Evolutionary conservation across 352 stramenopile species (phyloP).

Genomic region (Phytophthora brassicae): DNA sequence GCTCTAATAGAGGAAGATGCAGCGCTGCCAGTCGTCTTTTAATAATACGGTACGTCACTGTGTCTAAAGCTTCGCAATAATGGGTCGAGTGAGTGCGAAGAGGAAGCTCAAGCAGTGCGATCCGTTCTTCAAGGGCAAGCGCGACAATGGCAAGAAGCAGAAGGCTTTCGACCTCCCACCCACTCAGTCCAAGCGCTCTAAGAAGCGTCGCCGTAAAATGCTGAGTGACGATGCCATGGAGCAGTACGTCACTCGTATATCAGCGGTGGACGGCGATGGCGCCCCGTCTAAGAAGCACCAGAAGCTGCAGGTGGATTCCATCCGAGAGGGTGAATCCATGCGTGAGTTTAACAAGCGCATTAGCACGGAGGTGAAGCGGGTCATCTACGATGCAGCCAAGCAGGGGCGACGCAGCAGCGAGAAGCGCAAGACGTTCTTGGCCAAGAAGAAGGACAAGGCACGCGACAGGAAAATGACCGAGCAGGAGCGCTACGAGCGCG

Average conservation of each 20-base stretch:
- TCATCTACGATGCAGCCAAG: constrained; percentile 85
- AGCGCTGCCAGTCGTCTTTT: too few relatives aligned
- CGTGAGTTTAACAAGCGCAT: constrained; percentile 87
- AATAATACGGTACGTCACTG: constrained; percentile 21
- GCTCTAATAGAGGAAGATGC: too few relatives aligned
- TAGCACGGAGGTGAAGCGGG: constrained; percentile 77
- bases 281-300: constrained; percentile 30
- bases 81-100: constrained; percentile 75
- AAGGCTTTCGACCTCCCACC: constrained; percentile 71
- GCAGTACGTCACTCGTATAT: constrained; percentile 60
- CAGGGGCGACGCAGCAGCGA: constrained; percentile 67
- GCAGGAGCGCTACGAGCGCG: constrained; percentile 75
- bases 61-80: constrained; percentile 13
- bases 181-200: constrained; percentile 72
- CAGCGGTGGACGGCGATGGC: constrained; percentile 37
- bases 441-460: constrained; percentile 80
- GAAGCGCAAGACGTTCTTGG: constrained; percentile 78
- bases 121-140: constrained; percentile 85
- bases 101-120: constrained; percentile 88
- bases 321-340: constrained; percentile 74
- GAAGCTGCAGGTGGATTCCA: constrained; percentile 58
- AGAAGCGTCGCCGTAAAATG: constrained; percentile 77
- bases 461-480: constrained; percentile 77
- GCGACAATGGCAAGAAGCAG: constrained; percentile 68
- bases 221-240: constrained; percentile 65